Evolutionary conservation across 331 rosid species (phyloP).

Genomic region (Prunus yedoensis): DNA sequence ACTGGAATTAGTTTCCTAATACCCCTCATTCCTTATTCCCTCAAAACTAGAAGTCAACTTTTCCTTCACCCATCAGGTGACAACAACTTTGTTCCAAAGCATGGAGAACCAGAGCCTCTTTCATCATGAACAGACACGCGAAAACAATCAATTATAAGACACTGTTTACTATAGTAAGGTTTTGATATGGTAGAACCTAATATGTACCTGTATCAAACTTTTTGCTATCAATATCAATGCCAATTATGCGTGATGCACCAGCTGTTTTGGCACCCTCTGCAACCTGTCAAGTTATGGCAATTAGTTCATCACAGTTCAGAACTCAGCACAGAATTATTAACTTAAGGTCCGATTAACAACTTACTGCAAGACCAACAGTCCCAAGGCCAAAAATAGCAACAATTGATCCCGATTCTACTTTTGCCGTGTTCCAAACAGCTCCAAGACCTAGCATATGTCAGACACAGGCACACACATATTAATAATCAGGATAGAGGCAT

Average conservation of each 20-base stretch:
- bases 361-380: slow-evolving; percentile 95
- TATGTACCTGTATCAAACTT: slow-evolving; percentile 75
- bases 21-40: neutral
- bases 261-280: slow-evolving; percentile 97
- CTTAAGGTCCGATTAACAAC: slow-evolving; percentile 26
- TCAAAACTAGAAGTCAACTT: neutral
- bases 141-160: neutral
- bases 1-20: neutral
- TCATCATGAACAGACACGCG: neutral
- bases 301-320: slow-evolving; percentile 10
- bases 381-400: slow-evolving; percentile 95
- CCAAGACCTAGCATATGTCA: slow-evolving; percentile 48
- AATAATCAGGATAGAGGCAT: neutral
- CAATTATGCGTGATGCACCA: slow-evolving; percentile 89
- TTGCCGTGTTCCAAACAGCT: slow-evolving; percentile 89
- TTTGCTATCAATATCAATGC: slow-evolving; percentile 78
- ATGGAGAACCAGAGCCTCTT: neutral
- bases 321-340: slow-evolving; percentile 22
- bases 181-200: slow-evolving; percentile 14
- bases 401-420: slow-evolving; percentile 81
- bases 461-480: neutral
- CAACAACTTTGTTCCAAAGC: neutral
- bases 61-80: neutral
- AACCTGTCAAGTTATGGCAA: slow-evolving; percentile 49
- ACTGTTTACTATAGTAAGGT: neutral